Evolutionary conservation across 306 rosid genomes (phyloP).

Genomic region (Prunus mume): DNA sequence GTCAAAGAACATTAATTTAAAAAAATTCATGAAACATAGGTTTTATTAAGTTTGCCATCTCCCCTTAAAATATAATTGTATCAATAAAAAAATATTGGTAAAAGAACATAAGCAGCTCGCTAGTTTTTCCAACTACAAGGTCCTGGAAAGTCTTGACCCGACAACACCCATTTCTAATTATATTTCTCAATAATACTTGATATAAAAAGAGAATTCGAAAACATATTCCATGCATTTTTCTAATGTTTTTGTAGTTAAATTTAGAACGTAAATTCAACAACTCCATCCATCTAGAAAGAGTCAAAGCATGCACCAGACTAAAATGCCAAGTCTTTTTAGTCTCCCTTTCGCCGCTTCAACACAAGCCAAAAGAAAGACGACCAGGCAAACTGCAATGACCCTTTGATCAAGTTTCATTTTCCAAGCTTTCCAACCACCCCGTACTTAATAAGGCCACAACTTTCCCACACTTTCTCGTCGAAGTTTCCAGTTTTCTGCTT

Average conservation of each 20-base stretch:
- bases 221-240: no score
- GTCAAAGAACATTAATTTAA: no score
- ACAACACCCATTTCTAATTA: background rate
- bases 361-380: slow-evolving; percentile 28
- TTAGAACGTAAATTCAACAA: background rate
- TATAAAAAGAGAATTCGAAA: background rate
- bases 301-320: slow-evolving; percentile 24
- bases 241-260: background rate
- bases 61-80: no score
- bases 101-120: background rate
- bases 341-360: background rate
- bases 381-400: slow-evolving; percentile 19
- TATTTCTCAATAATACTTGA: background rate
- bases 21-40: no score
- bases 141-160: background rate
- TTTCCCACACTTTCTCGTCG: background rate
- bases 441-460: background rate
- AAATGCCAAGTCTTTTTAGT: slow-evolving; percentile 8
- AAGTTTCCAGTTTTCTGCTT: slow-evolving; percentile 14
- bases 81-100: background rate
- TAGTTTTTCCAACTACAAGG: background rate
- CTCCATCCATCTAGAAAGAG: slow-evolving; percentile 7
- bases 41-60: no score
- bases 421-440: slow-evolving; percentile 12
- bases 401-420: background rate